Percentiles rank a stretch among this genome's conserved stretches.
These are phyloP conservation scores for Lizonia empirigonia DNA, from an alignment of 2,329 filamentous ascomycete species.

Conservation along the genomic window DNA sequence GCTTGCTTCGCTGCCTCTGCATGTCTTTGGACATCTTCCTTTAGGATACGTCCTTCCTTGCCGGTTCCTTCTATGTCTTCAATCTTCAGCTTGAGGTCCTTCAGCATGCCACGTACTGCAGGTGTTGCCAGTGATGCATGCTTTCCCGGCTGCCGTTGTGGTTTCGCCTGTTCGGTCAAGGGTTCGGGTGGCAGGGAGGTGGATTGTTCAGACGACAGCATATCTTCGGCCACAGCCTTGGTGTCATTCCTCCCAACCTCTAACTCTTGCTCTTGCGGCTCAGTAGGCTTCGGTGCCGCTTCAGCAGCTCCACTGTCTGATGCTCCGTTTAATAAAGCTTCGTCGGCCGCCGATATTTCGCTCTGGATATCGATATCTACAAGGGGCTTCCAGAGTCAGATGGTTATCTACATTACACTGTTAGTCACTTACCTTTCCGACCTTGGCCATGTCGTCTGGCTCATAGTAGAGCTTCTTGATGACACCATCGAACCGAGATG, in stretches of 20 bases:
- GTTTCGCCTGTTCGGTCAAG: slow-evolving; percentile 20
- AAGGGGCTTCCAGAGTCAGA: slow-evolving; percentile 65
- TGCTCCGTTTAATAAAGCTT: slow-evolving; percentile 48
- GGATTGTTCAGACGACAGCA: slow-evolving; percentile 23
- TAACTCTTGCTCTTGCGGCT: slow-evolving; percentile 29
- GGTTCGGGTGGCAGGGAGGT: slow-evolving; percentile 29
- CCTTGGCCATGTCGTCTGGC: slow-evolving; percentile 92
- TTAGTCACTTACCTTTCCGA: slow-evolving; percentile 67
- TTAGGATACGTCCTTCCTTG: slow-evolving; percentile 86
- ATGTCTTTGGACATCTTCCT: slow-evolving; percentile 77
- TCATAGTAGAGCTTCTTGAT: slow-evolving; percentile 97
- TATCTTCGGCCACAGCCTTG: slow-evolving; percentile 30
- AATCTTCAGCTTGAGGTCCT: slow-evolving; percentile 79
- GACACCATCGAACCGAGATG: slow-evolving; percentile 90
- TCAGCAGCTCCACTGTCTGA: slow-evolving; percentile 34
- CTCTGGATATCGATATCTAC: slow-evolving; percentile 94
- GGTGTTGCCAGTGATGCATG: slow-evolving; percentile 83
- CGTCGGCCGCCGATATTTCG: slow-evolving; percentile 69
- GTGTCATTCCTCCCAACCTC: slow-evolving; percentile 45
- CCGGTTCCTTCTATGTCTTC: slow-evolving; percentile 81
- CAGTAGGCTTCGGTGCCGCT: slow-evolving; percentile 19
- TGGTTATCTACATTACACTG: neutral
- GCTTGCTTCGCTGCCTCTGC: slow-evolving; percentile 29
- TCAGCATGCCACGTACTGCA: slow-evolving; percentile 86
- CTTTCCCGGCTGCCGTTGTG: slow-evolving; percentile 59